Conservation (phyloP, 192 early-diverging fungal species). For the Coemansia sp. region DNA sequence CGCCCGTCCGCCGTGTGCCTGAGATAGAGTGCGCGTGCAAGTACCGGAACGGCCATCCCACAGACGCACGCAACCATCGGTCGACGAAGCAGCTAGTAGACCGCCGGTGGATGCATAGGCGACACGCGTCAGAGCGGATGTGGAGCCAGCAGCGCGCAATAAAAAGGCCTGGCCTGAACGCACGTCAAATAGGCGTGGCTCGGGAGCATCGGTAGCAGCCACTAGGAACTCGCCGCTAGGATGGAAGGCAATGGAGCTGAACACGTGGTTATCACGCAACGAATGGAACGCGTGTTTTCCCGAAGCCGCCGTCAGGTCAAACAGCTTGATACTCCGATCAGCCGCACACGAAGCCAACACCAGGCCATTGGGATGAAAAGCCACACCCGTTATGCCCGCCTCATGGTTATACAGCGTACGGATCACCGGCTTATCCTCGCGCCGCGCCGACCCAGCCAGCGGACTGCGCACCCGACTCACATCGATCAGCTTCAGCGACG, state of each 20-base stretch:
- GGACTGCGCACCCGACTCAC: conserved; percentile 66
- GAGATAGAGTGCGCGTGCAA: conserved; percentile 69
- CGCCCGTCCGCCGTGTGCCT: conserved; percentile 71
- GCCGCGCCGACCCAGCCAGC: conserved; percentile 59
- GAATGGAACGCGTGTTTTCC: conserved; percentile 82
- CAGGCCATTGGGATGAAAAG: conserved; percentile 90
- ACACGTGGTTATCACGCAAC: conserved; percentile 75
- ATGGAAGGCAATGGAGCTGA: conserved; percentile 84
- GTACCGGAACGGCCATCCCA: conserved; percentile 80
- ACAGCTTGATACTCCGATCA: conserved; percentile 84
- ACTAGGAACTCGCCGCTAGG: conserved; percentile 87
- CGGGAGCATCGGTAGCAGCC: conserved; percentile 72
- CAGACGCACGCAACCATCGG: conserved; percentile 82
- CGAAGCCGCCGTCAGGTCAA: conserved; percentile 77
- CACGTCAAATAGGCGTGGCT: conserved; percentile 82
- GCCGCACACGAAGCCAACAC: conserved; percentile 84
- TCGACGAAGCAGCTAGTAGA: conserved; percentile 70
- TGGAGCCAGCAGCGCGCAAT: conserved; percentile 32
- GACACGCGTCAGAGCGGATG: conserved; percentile 56
- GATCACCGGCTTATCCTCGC: conserved; percentile 80
- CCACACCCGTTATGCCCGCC: conserved; percentile 74
- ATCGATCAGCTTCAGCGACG: conserved; percentile 88
- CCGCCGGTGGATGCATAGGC: conserved; percentile 67
- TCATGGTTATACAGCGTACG: conserved; percentile 86
- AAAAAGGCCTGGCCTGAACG: conserved; percentile 82